Conservation (phyloP, 169 alveolate species). For the Fabrea salina region DNA sequence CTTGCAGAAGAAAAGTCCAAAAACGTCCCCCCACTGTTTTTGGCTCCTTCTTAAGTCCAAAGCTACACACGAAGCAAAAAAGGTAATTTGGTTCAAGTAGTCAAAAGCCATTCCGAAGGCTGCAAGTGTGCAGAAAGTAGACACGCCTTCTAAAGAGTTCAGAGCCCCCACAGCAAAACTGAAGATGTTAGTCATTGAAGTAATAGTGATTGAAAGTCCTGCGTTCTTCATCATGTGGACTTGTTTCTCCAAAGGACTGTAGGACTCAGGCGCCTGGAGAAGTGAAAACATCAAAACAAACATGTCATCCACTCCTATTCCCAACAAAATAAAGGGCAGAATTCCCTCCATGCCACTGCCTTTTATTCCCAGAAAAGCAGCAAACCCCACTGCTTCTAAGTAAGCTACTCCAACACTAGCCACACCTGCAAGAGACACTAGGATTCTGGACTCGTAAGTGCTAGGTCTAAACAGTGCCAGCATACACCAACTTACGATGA, state of each 20-base stretch:
- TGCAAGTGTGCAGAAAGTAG: not conserved
- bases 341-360: not conserved
- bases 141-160: not conserved
- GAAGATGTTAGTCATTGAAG: conserved; percentile 12
- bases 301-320: conserved; percentile 29
- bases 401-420: not conserved
- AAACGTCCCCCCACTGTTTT: not conserved
- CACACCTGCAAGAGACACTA: not conserved
- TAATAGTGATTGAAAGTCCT: conserved; percentile 23
- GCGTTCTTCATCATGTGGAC: not conserved
- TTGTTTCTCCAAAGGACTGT: not conserved
- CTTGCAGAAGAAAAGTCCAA: not conserved
- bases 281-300: not conserved
- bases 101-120: conserved; percentile 14
- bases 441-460: too few species aligned
- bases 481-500: too few species aligned
- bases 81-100: not conserved
- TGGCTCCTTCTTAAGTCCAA: not conserved
- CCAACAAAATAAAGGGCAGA: conserved; percentile 5
- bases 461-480: too few species aligned
- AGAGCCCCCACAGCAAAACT: conserved; percentile 3
- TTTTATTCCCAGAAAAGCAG: not conserved
- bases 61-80: conserved; percentile 10
- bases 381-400: not conserved
- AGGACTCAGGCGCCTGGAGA: not conserved